Conservation (phyloP, 2,329 filamentous ascomycete genomes). For the Neofusicoccum sp. region DNA sequence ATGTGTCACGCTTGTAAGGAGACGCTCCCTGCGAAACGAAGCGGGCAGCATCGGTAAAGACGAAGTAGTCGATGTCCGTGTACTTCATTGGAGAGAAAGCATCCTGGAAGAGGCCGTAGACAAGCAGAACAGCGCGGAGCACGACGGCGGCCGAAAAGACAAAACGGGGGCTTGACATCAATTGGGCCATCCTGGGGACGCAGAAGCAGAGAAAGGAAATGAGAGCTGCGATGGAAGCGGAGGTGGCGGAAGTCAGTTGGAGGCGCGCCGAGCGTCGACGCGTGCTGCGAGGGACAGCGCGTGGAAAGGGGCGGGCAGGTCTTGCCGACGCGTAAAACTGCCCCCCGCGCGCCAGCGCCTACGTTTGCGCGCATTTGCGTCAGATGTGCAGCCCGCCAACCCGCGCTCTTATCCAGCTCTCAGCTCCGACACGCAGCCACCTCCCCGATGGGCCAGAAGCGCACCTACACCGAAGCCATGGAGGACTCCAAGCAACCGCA, state of each 20-base stretch:
- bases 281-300: neutral
- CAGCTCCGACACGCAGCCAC: neutral
- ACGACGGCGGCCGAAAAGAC: constrained; percentile 51
- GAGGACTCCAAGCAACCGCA: constrained; percentile 29
- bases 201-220: neutral
- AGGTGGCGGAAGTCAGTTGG: neutral
- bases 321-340: constrained; percentile 11
- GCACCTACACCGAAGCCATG: constrained; percentile 37
- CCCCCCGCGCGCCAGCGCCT: neutral
- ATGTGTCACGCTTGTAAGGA: constrained; percentile 88
- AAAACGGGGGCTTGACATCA: constrained; percentile 33
- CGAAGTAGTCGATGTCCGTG: constrained; percentile 97
- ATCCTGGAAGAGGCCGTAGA: constrained; percentile 93
- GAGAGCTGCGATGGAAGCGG: neutral
- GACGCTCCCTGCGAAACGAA: constrained; percentile 66
- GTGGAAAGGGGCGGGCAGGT: constrained; percentile 1
- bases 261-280: neutral
- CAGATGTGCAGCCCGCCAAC: constrained; percentile 3
- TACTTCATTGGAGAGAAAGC: constrained; percentile 90
- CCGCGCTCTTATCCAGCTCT: neutral
- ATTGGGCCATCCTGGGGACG: constrained; percentile 24
- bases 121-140: constrained; percentile 70
- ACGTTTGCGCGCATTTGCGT: constrained; percentile 3
- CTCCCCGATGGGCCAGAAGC: constrained; percentile 32
- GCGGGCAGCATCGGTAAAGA: constrained; percentile 93